Conservation (phyloP, 1,284 basidiomycete genomes). For the Heliocybe sulcata region DNA sequence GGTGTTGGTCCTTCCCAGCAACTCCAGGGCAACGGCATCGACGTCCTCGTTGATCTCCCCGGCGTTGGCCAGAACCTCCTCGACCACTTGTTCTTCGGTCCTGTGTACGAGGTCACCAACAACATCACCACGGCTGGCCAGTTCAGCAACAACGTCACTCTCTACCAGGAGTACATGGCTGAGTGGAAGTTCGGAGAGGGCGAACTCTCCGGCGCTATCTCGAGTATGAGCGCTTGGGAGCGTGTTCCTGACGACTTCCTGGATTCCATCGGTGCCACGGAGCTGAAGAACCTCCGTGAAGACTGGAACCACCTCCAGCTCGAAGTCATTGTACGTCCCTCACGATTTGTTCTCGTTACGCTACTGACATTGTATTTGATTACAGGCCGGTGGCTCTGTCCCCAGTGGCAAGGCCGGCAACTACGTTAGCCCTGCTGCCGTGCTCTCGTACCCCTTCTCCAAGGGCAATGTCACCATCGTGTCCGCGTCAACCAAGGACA, state of each 20-base stretch:
- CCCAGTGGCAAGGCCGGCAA: slow-evolving; percentile 1
- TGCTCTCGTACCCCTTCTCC: slow-evolving; percentile 1
- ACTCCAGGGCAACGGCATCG: slow-evolving; percentile 40
- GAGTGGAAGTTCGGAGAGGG: slow-evolving; percentile 1
- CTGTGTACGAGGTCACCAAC: not conserved
- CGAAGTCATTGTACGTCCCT: not conserved
- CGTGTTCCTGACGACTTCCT: not conserved
- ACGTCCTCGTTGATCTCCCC: slow-evolving; percentile 44
- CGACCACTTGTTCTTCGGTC: slow-evolving; percentile 43
- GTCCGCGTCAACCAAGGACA: not conserved
- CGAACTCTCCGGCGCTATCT: not conserved
- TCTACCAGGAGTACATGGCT: not conserved
- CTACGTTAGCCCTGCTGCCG: not conserved
- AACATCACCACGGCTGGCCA: not conserved
- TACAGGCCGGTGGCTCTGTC: not conserved
- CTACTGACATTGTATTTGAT: not conserved
- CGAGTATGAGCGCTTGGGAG: slow-evolving; percentile 1
- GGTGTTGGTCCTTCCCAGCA: slow-evolving; percentile 37
- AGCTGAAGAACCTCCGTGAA: not conserved
- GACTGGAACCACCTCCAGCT: slow-evolving; percentile 2
- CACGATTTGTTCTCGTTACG: not conserved
- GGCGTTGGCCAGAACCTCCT: slow-evolving; percentile 54
- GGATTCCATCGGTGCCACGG: not conserved
- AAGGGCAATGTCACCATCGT: not conserved
- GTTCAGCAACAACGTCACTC: not conserved